Base-by-base conservation (phyloP, 108 stramenopile species). In the Skeletonema tropicum region DNA sequence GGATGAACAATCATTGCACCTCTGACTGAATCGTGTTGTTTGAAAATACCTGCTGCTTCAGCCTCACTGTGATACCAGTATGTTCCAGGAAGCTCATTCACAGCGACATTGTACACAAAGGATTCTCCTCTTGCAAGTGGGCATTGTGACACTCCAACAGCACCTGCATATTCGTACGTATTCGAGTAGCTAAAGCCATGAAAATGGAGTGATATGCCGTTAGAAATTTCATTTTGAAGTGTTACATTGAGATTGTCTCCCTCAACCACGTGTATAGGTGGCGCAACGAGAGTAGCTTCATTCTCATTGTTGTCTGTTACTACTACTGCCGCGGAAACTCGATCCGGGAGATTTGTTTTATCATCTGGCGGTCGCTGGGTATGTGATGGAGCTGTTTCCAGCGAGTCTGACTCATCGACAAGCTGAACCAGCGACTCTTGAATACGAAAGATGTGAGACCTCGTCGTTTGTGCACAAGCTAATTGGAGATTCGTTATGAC, bases 1-100 rank as follows among this genome's bases (percentile, higher is more conserved):
- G 76, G 76, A 29, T 77, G 76, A 14, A 77, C 76, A 64, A 77
- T 71, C 33, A 77, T 23, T 17, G 76, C 69, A 7, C 70, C 76
- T 57, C 61, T 45, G 31, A 77, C 45, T 26, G 61, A 48, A 55
- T 77, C 61, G 9, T 39, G 25, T 30, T 42, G 33, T 55, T 76
- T 9, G 23, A 55, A 6, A 33, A 64, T 48, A 7, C 63, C 72
- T 52, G 63, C 49, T 10, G 63, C 49, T 15, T 45, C 42, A 41
- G 12, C 39, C 39, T 41, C 39, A 14, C 52, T 64, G 23, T 63
- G 61, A 45, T 73, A 64, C 61, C 64, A 65, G 39, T 73, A 73
- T 2, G 72, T 64, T 14, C 72, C 70, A 19, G 70, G 63, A 1
- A 32, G 57, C 42, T 71, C 76, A 21, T 64, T 52, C 15, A 70